These are phyloP conservation scores for Cercophora sp. DNA, from an alignment of 495 filamentous ascomycete species.

Conservation along the genomic window DNA sequence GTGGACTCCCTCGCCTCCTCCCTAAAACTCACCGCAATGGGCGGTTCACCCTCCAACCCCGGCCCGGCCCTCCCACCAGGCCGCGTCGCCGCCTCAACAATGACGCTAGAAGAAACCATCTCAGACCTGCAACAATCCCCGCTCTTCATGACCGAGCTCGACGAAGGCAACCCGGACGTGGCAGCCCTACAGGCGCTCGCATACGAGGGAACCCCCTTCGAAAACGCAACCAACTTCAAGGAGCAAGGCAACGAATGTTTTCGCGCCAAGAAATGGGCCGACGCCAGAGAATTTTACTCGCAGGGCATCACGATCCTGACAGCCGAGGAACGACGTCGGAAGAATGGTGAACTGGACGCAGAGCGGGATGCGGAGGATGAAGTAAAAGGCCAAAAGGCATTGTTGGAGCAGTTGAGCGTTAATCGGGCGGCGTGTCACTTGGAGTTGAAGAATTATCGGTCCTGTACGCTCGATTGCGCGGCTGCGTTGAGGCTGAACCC, in stretches of 20 bases:
- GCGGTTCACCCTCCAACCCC: no score
- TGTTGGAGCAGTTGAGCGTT: constrained; percentile 72
- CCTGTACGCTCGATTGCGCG: constrained; percentile 76
- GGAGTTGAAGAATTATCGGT: constrained; percentile 68
- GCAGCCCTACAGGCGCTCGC: constrained; percentile 85
- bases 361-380: constrained; percentile 49
- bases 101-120: constrained; percentile 67
- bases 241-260: constrained; percentile 89
- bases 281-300: constrained; percentile 87
- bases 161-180: constrained; percentile 65
- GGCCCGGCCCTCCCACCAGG: constrained; percentile 53
- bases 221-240: constrained; percentile 74
- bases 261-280: constrained; percentile 64
- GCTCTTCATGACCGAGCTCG: constrained; percentile 88
- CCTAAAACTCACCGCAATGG: no score
- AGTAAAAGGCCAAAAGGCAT: constrained; percentile 49
- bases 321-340: constrained; percentile 49
- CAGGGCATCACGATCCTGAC: constrained; percentile 71
- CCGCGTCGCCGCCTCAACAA: constrained; percentile 52
- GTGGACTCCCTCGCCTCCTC: no score
- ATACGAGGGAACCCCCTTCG: constrained; percentile 84
- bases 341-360: constrained; percentile 12
- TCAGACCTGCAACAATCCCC: constrained; percentile 76
- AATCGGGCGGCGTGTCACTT: constrained; percentile 88
- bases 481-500: constrained; percentile 73